Evolutionary conservation across 306 rosid species (phyloP).

Genomic region (Fragaria iinumae): DNA sequence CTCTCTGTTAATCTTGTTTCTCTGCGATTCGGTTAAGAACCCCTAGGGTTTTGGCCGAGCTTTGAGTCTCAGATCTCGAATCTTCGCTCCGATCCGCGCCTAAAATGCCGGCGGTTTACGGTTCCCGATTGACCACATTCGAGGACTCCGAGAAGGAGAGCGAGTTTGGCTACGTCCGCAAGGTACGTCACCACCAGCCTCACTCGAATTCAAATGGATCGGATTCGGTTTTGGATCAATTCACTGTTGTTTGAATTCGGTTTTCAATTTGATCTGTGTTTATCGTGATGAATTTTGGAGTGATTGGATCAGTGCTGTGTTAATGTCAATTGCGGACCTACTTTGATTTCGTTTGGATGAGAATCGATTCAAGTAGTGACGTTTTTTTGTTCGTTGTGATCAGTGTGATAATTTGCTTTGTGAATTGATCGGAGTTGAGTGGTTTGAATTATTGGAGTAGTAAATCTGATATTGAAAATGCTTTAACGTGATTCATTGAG

Average conservation of each 20-base stretch:
- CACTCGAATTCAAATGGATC: constrained; percentile 6
- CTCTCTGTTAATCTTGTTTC: not conserved
- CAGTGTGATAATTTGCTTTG: not conserved
- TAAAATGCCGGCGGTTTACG: constrained; percentile 87
- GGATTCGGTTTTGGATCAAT: not conserved
- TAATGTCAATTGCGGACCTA: not conserved
- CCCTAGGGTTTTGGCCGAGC: constrained; percentile 40
- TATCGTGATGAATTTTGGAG: not conserved
- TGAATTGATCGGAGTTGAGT: not conserved
- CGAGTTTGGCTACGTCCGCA: constrained; percentile 97
- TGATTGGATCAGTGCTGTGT: not conserved
- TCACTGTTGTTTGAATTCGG: not conserved
- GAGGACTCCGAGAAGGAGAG: constrained; percentile 99
- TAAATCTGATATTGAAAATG: not conserved
- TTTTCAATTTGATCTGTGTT: constrained; percentile 15
- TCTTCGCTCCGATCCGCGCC: constrained; percentile 40
- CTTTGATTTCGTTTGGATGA: not conserved
- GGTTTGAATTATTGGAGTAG: not conserved
- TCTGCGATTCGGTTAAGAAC: constrained; percentile 33
- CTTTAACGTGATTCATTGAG: not conserved
- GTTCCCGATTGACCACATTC: constrained; percentile 90
- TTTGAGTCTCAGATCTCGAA: constrained; percentile 26
- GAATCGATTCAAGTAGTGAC: not conserved
- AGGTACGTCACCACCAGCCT: constrained; percentile 41
- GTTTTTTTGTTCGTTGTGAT: not conserved